These are phyloP conservation scores for Globisporangium polare DNA, from an alignment of 352 stramenopile genomes.

Conservation along the genomic window DNA sequence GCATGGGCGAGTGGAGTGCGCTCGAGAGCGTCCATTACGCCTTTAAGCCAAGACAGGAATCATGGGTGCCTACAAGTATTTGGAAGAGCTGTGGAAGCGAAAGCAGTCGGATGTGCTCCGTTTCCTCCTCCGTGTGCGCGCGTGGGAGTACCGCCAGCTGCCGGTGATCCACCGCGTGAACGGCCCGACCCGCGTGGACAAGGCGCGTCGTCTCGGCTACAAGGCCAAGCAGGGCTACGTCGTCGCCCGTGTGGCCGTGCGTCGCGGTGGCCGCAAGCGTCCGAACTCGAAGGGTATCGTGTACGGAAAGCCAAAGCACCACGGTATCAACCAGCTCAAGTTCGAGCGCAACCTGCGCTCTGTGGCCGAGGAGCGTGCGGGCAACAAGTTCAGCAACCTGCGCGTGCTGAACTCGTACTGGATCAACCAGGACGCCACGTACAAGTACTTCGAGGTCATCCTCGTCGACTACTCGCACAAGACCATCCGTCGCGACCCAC, in stretches of 20 bases:
- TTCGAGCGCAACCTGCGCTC: slow-evolving; percentile 97
- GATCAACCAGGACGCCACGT: slow-evolving; percentile 99
- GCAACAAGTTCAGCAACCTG: slow-evolving; percentile 97
- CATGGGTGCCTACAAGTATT: slow-evolving; percentile 99
- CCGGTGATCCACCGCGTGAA: slow-evolving; percentile 95
- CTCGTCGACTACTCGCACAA: slow-evolving; percentile 98
- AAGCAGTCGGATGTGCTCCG: slow-evolving; percentile 99
- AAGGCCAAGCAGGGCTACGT: slow-evolving; percentile 99
- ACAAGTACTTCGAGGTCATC: slow-evolving; percentile 99
- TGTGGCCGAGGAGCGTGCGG: slow-evolving; percentile 98
- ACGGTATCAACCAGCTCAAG: slow-evolving; percentile 99
- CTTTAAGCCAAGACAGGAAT: slow-evolving; percentile 49
- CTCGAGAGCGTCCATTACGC: slow-evolving; percentile 21
- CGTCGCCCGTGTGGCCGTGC: slow-evolving; percentile 96
- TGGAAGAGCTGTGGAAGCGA: slow-evolving; percentile 99
- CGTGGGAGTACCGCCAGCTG: slow-evolving; percentile 98
- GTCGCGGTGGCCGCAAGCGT: slow-evolving; percentile 98
- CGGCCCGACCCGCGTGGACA: slow-evolving; percentile 96
- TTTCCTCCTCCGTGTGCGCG: slow-evolving; percentile 98
- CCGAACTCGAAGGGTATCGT: slow-evolving; percentile 99
- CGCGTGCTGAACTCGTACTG: slow-evolving; percentile 99
- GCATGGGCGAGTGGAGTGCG: no score
- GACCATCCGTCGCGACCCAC: slow-evolving; percentile 97
- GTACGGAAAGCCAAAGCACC: slow-evolving; percentile 99
- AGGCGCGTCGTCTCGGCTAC: slow-evolving; percentile 99